Conservation (phyloP, 495 filamentous ascomycete species). For the Penicillium paradoxum region DNA sequence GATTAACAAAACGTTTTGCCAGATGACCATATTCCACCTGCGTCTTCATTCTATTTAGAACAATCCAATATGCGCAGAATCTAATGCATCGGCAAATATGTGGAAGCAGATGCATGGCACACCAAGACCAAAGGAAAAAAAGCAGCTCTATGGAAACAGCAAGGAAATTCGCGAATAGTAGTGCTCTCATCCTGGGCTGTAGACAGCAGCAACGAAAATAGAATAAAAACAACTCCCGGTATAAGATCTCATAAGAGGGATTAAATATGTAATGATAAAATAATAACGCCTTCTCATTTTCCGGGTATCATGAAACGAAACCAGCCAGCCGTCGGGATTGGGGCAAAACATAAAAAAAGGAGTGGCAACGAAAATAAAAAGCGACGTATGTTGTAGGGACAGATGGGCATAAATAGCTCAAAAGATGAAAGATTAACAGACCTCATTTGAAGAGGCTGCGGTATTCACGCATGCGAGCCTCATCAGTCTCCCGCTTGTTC, state of each 20-base stretch:
- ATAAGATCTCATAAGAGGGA: not conserved
- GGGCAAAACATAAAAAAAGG: not conserved
- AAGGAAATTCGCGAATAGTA: not conserved
- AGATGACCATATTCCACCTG: not conserved
- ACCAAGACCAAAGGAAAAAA: not conserved
- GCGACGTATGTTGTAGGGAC: not conserved
- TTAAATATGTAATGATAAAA: not conserved
- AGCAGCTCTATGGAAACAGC: not conserved
- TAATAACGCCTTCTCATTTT: conserved; percentile 4
- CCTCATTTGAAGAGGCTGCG: conserved; percentile 73
- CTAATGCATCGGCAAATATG: not conserved
- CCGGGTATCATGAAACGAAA: conserved; percentile 8
- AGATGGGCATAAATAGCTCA: not conserved
- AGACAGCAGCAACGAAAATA: not conserved
- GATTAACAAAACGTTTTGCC: not conserved
- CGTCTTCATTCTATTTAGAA: not conserved
- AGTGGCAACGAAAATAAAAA: not conserved
- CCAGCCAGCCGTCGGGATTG: not conserved
- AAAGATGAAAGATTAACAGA: not conserved
- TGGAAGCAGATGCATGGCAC: not conserved
- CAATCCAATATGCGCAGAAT: not conserved
- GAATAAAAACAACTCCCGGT: not conserved
- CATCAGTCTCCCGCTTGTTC: conserved; percentile 68
- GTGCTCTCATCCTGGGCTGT: no score
- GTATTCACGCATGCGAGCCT: conserved; percentile 73